These are phyloP conservation scores for Citrus inodora DNA, from an alignment of 345 rosid species.

Conservation along the genomic window DNA sequence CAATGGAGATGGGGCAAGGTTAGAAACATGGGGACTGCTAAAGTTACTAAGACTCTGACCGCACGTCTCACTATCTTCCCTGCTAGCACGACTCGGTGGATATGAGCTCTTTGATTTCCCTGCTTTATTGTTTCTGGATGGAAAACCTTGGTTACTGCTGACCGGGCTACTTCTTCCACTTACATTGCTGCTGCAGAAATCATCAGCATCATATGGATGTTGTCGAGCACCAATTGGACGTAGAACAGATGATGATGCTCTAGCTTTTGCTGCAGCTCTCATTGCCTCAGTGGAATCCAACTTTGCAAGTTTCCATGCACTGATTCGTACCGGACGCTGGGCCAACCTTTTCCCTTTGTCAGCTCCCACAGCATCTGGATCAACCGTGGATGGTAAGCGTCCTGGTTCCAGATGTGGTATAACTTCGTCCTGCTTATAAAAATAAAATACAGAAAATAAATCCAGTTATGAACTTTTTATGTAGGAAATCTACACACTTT, in stretches of 20 bases:
- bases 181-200: slow-evolving; percentile 56
- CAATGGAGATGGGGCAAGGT: slow-evolving; percentile 37
- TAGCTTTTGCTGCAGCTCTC: slow-evolving; percentile 84
- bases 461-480: background rate
- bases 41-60: slow-evolving; percentile 51
- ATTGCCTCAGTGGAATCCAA: slow-evolving; percentile 77
- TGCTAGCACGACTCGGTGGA: slow-evolving; percentile 57
- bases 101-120: slow-evolving; percentile 44
- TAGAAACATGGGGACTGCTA: slow-evolving; percentile 54
- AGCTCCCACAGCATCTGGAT: slow-evolving; percentile 50
- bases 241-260: slow-evolving; percentile 87
- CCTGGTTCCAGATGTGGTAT: slow-evolving; percentile 88
- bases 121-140: slow-evolving; percentile 24
- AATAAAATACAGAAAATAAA: slow-evolving; percentile 5
- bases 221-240: slow-evolving; percentile 58
- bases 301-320: slow-evolving; percentile 92
- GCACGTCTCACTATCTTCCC: slow-evolving; percentile 55
- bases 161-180: slow-evolving; percentile 80
- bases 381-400: slow-evolving; percentile 70
- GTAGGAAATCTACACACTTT: background rate
- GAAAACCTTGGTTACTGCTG: slow-evolving; percentile 50
- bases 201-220: slow-evolving; percentile 52
- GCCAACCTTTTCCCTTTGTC: slow-evolving; percentile 58
- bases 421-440: slow-evolving; percentile 69
- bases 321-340: slow-evolving; percentile 76